phyloP scores from a whole-genome alignment of 2,329 filamentous ascomycete species.

The Hymenoscyphus infarciens region DNA sequence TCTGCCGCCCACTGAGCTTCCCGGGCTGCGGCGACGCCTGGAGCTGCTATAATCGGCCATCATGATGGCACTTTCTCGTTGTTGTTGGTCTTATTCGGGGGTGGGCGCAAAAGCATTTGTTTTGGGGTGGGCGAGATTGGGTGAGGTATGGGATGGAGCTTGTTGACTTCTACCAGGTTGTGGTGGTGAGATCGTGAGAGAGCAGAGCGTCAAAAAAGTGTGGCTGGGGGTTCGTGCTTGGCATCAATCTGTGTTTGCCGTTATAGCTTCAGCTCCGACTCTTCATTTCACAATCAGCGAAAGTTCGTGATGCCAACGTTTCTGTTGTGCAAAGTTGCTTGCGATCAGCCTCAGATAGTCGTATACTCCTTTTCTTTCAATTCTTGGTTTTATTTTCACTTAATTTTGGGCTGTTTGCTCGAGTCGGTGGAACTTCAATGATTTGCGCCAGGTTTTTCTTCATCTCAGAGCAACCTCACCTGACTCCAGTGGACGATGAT shows the following conservation, averaged over 20 bases:
- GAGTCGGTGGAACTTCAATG: neutral
- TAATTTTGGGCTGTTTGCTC: neutral
- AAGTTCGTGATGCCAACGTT: neutral
- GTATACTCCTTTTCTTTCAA: neutral
- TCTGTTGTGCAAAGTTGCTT: no score
- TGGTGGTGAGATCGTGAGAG: constrained; percentile 1
- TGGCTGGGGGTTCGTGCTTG: constrained; percentile 1
- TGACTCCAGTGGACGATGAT: neutral
- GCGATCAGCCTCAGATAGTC: neutral
- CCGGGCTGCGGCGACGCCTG: constrained; percentile 28
- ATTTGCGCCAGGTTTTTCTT: neutral
- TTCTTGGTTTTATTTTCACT: neutral
- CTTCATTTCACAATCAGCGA: neutral
- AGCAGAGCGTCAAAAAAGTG: constrained; percentile 3
- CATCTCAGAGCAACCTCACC: neutral
- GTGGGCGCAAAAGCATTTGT: constrained; percentile 5
- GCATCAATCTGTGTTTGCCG: constrained; percentile 1
- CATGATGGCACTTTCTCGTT: constrained; percentile 19
- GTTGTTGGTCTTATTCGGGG: constrained; percentile 6
- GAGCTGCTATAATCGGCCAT: constrained; percentile 26
- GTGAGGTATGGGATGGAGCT: neutral
- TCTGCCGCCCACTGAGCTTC: constrained; percentile 18
- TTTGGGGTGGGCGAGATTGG: constrained; percentile 9
- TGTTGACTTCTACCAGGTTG: neutral
- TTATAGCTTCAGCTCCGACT: neutral